Conservation (phyloP, 2,329 filamentous ascomycete species). For the Lecanicillium sp. region DNA sequence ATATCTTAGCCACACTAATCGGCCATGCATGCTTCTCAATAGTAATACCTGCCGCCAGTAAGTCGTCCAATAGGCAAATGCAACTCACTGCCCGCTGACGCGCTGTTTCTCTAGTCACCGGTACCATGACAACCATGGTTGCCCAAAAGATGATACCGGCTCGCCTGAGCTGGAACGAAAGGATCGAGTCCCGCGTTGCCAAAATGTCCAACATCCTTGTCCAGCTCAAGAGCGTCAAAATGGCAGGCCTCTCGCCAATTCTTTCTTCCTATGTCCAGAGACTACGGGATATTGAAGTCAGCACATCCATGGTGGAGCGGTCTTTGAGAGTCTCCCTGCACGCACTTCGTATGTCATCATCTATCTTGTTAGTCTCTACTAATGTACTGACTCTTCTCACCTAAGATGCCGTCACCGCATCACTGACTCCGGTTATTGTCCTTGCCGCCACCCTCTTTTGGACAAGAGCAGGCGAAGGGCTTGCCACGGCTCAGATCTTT, state of each 20-base stretch:
- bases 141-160: not conserved
- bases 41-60: not conserved
- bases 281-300: not conserved
- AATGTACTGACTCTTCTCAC: too few relatives aligned
- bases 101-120: not conserved
- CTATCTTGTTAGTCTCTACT: too few relatives aligned
- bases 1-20: not conserved
- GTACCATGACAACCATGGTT: not conserved
- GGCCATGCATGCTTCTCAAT: not conserved
- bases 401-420: not conserved
- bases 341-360: too few relatives aligned
- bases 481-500: conserved; percentile 1
- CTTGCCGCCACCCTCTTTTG: conserved; percentile 2
- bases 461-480: not conserved
- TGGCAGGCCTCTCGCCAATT: not conserved
- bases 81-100: too few relatives aligned
- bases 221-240: conserved; percentile 3
- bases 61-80: not conserved
- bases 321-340: too few relatives aligned
- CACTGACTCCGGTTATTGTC: conserved; percentile 2
- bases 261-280: not conserved
- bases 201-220: conserved; percentile 3
- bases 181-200: not conserved
- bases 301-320: conserved; percentile 1
- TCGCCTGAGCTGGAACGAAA: conserved; percentile 2